A percentile compares a stretch with the other conserved stretches of the same genome.
Evolutionary conservation across 2,329 filamentous ascomycete genomes (phyloP).

Genomic region (Penicillium sp.): DNA sequence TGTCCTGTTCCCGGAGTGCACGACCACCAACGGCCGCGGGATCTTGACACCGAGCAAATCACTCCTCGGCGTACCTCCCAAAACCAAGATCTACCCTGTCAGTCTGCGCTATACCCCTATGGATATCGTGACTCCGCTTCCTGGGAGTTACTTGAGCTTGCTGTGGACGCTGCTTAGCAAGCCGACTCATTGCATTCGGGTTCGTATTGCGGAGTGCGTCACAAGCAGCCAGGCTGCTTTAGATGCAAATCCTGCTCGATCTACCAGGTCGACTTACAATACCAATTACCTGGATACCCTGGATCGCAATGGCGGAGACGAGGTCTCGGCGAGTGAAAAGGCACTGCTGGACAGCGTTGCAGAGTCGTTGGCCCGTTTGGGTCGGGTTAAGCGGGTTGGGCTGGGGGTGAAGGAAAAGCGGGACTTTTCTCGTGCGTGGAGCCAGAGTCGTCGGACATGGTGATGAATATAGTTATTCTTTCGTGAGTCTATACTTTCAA

Average conservation of each 20-base stretch:
- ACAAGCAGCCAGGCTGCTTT: slow-evolving; percentile 28
- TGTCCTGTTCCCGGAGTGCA: slow-evolving; percentile 88
- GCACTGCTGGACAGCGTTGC: slow-evolving; percentile 71
- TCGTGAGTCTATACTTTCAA: not conserved
- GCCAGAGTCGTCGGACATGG: slow-evolving; percentile 38
- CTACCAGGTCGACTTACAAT: slow-evolving; percentile 37
- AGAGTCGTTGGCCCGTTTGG: slow-evolving; percentile 80
- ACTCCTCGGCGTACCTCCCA: slow-evolving; percentile 63
- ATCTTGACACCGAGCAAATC: slow-evolving; percentile 80
- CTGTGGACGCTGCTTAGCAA: slow-evolving; percentile 81
- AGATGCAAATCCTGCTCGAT: slow-evolving; percentile 17
- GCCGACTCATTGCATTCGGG: slow-evolving; percentile 83
- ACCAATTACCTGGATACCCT: slow-evolving; percentile 49
- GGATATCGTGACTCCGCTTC: slow-evolving; percentile 87
- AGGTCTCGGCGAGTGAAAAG: slow-evolving; percentile 56
- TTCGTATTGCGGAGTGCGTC: slow-evolving; percentile 78
- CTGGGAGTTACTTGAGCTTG: slow-evolving; percentile 67
- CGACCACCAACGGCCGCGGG: slow-evolving; percentile 86
- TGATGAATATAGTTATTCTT: slow-evolving; percentile 12
- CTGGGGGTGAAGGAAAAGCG: slow-evolving; percentile 78
- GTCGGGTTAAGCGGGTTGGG: slow-evolving; percentile 82
- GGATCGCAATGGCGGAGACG: slow-evolving; percentile 35
- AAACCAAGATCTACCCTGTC: slow-evolving; percentile 80
- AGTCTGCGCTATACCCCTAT: slow-evolving; percentile 83
- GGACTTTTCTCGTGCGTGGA: slow-evolving; percentile 73